Percentiles rank a stretch among this genome's conserved stretches.
phyloP scores from a whole-genome alignment of 2,329 filamentous ascomycete species.

The Exophiala bonariae region DNA sequence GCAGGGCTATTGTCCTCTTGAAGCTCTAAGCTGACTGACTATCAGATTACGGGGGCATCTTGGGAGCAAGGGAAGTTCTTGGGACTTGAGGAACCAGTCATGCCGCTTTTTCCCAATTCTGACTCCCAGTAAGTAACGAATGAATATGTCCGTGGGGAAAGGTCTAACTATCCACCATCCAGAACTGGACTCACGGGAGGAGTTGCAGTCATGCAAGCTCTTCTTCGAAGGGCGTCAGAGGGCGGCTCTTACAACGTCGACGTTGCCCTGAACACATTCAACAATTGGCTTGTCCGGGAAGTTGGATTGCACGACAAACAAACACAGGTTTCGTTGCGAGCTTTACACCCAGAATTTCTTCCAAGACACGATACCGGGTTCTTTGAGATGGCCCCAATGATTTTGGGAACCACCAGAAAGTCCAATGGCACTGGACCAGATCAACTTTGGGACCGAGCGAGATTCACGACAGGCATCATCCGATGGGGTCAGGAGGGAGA shows the following conservation, averaged over 20 bases:
- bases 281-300: conserved; percentile 2
- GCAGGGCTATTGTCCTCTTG: not conserved
- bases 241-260: conserved; percentile 4
- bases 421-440: conserved; percentile 2
- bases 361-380: conserved; percentile 5
- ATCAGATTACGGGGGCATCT: conserved; percentile 31
- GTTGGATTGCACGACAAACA: conserved; percentile 4
- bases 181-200: conserved; percentile 1
- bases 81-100: conserved; percentile 34
- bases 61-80: conserved; percentile 37
- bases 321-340: not conserved
- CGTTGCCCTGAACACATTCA: conserved; percentile 4
- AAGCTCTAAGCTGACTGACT: not conserved
- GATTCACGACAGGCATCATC: conserved; percentile 1
- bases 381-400: conserved; percentile 4
- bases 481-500: conserved; percentile 2
- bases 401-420: not conserved
- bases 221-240: conserved; percentile 1
- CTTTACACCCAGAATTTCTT: conserved; percentile 2
- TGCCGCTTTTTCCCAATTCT: conserved; percentile 53
- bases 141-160: not conserved
- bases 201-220: conserved; percentile 3
- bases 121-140: conserved; percentile 28
- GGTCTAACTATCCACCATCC: not conserved
- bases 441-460: conserved; percentile 2